Evolutionary conservation across 2,329 filamentous ascomycete species (phyloP), one percentile per base, ranked within the genome.

Genomic region (Cladophialophora yegresii): DNA sequence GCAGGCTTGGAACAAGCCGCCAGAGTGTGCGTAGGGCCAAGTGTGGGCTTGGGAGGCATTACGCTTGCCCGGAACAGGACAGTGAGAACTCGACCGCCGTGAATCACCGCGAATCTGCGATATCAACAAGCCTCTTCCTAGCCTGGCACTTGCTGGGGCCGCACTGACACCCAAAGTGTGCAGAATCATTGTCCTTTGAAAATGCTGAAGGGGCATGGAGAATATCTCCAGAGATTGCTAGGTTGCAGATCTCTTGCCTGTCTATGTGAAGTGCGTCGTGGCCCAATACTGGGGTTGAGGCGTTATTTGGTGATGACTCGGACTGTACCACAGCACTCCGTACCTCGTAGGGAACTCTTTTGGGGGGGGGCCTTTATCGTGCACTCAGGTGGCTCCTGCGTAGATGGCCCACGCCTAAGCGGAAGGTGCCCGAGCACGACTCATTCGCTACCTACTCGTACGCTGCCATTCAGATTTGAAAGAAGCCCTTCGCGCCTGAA

Each of bases 41-140:
- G 23, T 4, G 47, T n/a, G 16, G 47, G 20, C 23, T 47, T 10
- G 33, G 45, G 10, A 49, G n/a, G 45, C 12, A 50, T 22, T 9
- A 26, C 47, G 13, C 22, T 26, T 50, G 20, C 20, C 47, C 20
- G 4, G n/a, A 8, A 10, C 9, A 12, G 47, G 47, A 22, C 47
- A 1, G 16, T 4, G 13, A 54, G 51, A 12, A 54, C 26, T 16
- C 22, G n/a, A 33, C 23, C 51, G 23, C 51, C 51, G 51, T 32
- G 23, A 20, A 54, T 54, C 23, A 30, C 51, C 51, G 51, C 51
- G 23, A 23, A 30, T 54, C 51, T 54, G 28, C 51, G 51, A 32
- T 28, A 10, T 33, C 28, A 10, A 26, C 23, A 50, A 50, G 47
- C 47, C 2, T 50, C 47, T 26, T 22, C 47, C 23, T 50, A n/a